Percentiles rank a stretch among this genome's conserved stretches.
phyloP scores from a whole-genome alignment of 2,329 filamentous ascomycete genomes.

The Ophiocordyceps camponoti-rufipedis region DNA sequence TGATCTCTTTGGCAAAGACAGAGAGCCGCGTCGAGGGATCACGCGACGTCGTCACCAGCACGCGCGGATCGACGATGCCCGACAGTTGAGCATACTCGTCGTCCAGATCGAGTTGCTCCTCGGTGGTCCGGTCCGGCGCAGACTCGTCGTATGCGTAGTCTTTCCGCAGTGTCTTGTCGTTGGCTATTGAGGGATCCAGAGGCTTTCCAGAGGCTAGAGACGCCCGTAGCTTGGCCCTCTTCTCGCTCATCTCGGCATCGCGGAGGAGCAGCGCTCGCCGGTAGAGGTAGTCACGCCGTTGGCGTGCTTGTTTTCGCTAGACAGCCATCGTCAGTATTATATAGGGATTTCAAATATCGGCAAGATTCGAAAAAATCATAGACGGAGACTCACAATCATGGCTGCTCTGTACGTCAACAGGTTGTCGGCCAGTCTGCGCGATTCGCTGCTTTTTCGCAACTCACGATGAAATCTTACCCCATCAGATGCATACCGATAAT shows the following conservation, averaged over 20 bases:
- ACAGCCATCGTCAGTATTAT: conserved; percentile 5
- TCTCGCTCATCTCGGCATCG: conserved; percentile 85
- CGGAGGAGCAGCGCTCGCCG: conserved; percentile 70
- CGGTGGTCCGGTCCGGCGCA: conserved; percentile 42
- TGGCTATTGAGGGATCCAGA: conserved; percentile 62
- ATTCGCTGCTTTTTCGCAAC: not conserved
- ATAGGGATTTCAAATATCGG: not conserved
- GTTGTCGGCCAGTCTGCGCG: not conserved
- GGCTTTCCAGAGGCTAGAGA: conserved; percentile 82
- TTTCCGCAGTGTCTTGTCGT: conserved; percentile 67
- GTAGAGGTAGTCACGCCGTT: conserved; percentile 50
- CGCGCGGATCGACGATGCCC: conserved; percentile 77
- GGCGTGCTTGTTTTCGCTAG: conserved; percentile 22
- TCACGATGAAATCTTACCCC: not conserved
- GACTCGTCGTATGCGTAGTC: conserved; percentile 94
- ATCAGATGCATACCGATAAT: conserved; percentile 11
- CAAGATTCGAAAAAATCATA: not conserved
- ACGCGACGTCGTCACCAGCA: conserved; percentile 72
- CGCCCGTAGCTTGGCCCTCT: conserved; percentile 69
- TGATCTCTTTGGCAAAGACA: conserved; percentile 87
- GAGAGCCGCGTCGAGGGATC: conserved; percentile 69
- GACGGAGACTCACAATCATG: conserved; percentile 2
- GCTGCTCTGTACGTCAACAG: not conserved
- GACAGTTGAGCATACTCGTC: conserved; percentile 84
- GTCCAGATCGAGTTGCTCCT: conserved; percentile 59